Conservation (phyloP, 768 basidiomycete genomes). For the Paxillus involutus region DNA sequence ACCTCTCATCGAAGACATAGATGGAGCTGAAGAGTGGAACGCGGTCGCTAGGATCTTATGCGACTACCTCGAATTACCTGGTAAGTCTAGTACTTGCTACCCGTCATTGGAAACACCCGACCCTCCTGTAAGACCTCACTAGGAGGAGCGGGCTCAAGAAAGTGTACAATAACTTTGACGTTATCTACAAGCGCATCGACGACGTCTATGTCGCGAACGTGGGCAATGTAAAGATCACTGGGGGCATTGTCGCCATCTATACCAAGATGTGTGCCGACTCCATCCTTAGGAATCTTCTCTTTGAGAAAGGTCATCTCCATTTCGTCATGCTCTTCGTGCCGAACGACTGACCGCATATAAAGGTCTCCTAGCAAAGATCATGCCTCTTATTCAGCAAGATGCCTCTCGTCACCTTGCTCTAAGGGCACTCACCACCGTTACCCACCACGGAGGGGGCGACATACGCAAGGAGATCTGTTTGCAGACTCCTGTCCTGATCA, state of each 20-base stretch:
- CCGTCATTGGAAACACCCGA: not conserved
- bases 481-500: constrained; percentile 40
- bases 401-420: constrained; percentile 53
- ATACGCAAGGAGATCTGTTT: constrained; percentile 52
- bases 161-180: constrained; percentile 56
- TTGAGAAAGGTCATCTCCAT: constrained; percentile 47
- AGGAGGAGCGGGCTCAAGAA: constrained; percentile 61
- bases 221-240: constrained; percentile 47
- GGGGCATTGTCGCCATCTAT: constrained; percentile 61
- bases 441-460: constrained; percentile 56
- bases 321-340: not conserved
- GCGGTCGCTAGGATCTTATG: constrained; percentile 48
- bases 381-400: constrained; percentile 51
- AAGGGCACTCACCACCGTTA: constrained; percentile 55
- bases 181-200: constrained; percentile 50
- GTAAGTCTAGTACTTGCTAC: constrained; percentile 27
- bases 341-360: not conserved
- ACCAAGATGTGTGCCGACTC: constrained; percentile 64
- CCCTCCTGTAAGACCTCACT: constrained; percentile 45
- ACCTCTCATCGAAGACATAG: constrained; percentile 39
- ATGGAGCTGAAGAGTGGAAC: constrained; percentile 50
- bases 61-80: constrained; percentile 52
- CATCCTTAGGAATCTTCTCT: constrained; percentile 57
- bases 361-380: constrained; percentile 59
- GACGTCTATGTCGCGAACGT: constrained; percentile 43